These are phyloP conservation scores for Penicillium brasilianum DNA, from an alignment of 2,329 filamentous ascomycete genomes.

Conservation along the genomic window DNA sequence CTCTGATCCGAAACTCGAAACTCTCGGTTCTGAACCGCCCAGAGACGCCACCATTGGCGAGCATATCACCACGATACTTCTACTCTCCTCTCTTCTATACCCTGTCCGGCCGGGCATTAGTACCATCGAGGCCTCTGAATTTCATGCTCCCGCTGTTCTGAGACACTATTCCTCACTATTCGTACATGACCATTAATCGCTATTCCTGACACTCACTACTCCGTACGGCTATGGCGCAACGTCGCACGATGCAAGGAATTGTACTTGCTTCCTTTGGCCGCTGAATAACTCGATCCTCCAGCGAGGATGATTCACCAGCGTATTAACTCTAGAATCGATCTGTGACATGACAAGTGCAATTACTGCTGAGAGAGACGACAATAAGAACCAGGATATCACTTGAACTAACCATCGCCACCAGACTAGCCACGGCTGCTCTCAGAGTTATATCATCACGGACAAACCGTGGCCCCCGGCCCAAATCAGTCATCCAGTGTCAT, in stretches of 20 bases:
- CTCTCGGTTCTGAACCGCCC: slow-evolving; percentile 3
- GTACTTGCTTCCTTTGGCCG: not conserved
- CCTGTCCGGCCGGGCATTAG: not conserved
- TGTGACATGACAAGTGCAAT: not conserved
- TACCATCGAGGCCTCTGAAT: not conserved
- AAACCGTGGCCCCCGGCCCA: slow-evolving; percentile 1
- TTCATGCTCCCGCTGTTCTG: not conserved
- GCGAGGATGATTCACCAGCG: not conserved
- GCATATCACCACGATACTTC: not conserved
- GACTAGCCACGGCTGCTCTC: slow-evolving; percentile 13
- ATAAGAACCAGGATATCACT: not conserved
- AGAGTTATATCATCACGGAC: slow-evolving; percentile 20
- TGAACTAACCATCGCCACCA: not conserved
- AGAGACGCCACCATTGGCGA: not conserved
- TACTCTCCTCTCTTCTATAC: too few species aligned
- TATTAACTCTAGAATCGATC: not conserved
- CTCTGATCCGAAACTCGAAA: slow-evolving; percentile 2
- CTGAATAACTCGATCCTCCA: not conserved
- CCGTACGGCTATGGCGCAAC: not conserved
- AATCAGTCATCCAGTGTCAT: slow-evolving; percentile 10
- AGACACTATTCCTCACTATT: too few species aligned
- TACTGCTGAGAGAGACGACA: not conserved
- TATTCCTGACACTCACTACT: not conserved
- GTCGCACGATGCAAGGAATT: not conserved
- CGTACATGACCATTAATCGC: not conserved